Conservation (phyloP, 1,139 yeast genomes). For the Candida sojae region DNA sequence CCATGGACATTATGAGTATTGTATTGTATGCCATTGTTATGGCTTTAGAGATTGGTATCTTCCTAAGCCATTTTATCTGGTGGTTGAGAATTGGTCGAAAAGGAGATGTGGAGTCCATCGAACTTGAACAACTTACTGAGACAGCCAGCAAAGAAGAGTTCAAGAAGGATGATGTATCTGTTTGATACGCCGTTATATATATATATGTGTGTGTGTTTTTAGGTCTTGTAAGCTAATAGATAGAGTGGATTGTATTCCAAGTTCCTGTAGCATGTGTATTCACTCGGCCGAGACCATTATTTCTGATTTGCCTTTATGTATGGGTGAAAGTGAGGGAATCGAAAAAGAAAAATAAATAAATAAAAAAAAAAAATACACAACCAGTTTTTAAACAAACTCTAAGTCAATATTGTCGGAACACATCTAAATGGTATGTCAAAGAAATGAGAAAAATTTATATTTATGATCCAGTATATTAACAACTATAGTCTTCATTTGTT, state of each 20-base stretch:
- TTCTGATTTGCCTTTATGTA: neutral
- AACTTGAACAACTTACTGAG: slow-evolving; percentile 15
- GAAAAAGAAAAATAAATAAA: too few relatives aligned
- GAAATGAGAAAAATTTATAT: neutral
- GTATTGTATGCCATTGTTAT: slow-evolving; percentile 72
- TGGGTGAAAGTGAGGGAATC: too few relatives aligned
- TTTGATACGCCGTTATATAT: neutral
- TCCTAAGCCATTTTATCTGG: slow-evolving; percentile 72
- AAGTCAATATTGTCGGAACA: too few relatives aligned
- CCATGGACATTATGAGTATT: slow-evolving; percentile 75
- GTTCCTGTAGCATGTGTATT: neutral
- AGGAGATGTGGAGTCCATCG: slow-evolving; percentile 22
- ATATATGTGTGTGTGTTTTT: neutral
- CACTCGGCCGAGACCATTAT: slow-evolving; percentile 1
- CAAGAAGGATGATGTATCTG: neutral
- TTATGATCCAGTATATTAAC: slow-evolving; percentile 5
- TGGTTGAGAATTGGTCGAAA: slow-evolving; percentile 50
- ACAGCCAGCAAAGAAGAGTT: slow-evolving; percentile 1
- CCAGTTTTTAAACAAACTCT: too few relatives aligned
- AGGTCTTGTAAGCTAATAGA: neutral
- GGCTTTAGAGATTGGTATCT: slow-evolving; percentile 75
- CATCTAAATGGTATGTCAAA: slow-evolving; percentile 2
- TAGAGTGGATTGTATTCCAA: neutral
- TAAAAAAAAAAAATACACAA: too few relatives aligned
- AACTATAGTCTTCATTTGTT: slow-evolving; percentile 60